Base-by-base conservation (phyloP, 1,284 basidiomycete species). In the Microbotryum saponariae region DNA sequence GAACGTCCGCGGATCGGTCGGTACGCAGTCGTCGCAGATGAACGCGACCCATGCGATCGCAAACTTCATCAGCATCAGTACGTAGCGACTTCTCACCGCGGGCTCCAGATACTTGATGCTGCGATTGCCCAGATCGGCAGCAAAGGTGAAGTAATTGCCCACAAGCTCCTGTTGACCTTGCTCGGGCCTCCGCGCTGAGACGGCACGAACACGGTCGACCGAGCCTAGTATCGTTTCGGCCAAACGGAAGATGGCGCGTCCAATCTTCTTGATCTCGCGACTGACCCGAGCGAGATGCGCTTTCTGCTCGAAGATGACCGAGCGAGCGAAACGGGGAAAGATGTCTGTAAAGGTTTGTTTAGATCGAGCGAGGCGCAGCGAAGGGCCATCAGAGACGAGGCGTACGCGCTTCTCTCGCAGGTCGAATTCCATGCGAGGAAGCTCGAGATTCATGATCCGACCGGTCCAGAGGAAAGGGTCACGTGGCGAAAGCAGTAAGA, bases 21-120 rank as follows among this genome's bases (percentile, higher is more conserved):
- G 91, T 71, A 97, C 89, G 77, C 96, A 99, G 72, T 94, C 91
- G 74, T 97, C 93, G 76, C 91, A 97, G 66, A 98, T 96, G 78
- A 99, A 98, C 29, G 90, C 86, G 29, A 98, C 90, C 96, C 96
- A 99, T 23, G 89, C 87, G 70, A 97, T 96, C 3, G 91, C 89
- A 50, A 96, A 82, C 65, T 85, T 85, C 76, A 93, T 88, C 45
- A 97, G 79, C 8, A 87, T 79, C 21, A 86, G 83, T 71, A 89
- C 88, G 78, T 94, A 93, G 63, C 87, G 85, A 62, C 82, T 78
- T 67, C 87, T 78, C 2, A 83, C 81, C 0, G 82, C 73, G 21
- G 82, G 81, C 71, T 93, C 90, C 85, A 94, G 89, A 74, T 89
- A 85, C 67, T 87, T 85, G 70, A 90, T 86, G 2, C 88, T 88